Percentiles rank a stretch among this genome's conserved stretches.
phyloP scores from a whole-genome alignment of 352 stramenopile genomes.

The Globisporangium nunn region DNA sequence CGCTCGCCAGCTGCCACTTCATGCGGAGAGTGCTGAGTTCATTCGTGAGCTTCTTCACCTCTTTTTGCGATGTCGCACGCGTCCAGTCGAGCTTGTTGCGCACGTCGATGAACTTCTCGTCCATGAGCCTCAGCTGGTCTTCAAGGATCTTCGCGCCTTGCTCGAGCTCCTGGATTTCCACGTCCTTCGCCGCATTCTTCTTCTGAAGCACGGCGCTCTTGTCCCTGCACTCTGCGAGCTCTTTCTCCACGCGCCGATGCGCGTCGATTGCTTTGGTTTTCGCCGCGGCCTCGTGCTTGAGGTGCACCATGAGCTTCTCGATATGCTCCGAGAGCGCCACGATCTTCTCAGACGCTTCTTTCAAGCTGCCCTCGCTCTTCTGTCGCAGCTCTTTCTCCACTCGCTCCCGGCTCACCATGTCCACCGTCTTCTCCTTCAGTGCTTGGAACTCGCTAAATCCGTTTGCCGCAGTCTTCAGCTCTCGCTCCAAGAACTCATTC shows the following conservation, averaged over 20 bases:
- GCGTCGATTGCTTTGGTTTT: constrained; percentile 86
- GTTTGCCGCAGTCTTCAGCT: constrained; percentile 38
- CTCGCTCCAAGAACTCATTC: constrained; percentile 38
- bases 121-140: constrained; percentile 95
- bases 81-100: constrained; percentile 94
- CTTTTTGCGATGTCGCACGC: constrained; percentile 75
- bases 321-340: constrained; percentile 92
- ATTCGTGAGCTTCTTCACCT: constrained; percentile 61
- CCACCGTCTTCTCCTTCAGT: constrained; percentile 69
- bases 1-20: constrained; percentile 71
- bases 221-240: constrained; percentile 62
- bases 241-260: constrained; percentile 71
- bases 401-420: constrained; percentile 74
- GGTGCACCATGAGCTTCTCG: constrained; percentile 95
- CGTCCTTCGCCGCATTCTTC: constrained; percentile 80
- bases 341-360: constrained; percentile 81
- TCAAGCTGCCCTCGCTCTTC: constrained; percentile 56
- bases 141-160: constrained; percentile 92
- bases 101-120: constrained; percentile 96
- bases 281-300: constrained; percentile 93
- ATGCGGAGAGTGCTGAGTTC: constrained; percentile 61
- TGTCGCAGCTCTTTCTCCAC: constrained; percentile 83
- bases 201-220: constrained; percentile 57
- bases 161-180: constrained; percentile 86
- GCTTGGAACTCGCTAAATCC: constrained; percentile 50